A percentile compares a stretch with the other conserved stretches of the same genome.
These are phyloP conservation scores for Venustampulla echinocandica DNA, from an alignment of 495 filamentous ascomycete species.

Conservation along the genomic window DNA sequence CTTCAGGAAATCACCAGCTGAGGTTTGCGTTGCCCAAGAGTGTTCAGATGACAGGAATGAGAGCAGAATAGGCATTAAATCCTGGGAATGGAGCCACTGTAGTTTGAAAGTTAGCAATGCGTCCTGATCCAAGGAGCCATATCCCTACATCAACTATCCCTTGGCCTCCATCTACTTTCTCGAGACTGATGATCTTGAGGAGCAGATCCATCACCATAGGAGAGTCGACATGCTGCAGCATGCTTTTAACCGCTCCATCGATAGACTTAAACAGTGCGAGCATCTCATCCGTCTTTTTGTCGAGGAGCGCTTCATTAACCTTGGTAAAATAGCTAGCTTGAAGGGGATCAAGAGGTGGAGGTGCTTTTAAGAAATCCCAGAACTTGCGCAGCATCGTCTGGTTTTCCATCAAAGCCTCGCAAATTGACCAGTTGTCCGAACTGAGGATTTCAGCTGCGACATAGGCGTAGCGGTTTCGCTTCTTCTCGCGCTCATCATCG, in stretches of 20 bases:
- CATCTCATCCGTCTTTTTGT: conserved; percentile 97
- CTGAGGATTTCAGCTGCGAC: conserved; percentile 88
- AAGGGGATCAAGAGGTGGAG: conserved; percentile 75
- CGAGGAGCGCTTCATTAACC: conserved; percentile 90
- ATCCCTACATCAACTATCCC: conserved; percentile 84
- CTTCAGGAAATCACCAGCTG: conserved; percentile 95
- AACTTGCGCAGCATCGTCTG: conserved; percentile 67
- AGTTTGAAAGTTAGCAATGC: conserved; percentile 20
- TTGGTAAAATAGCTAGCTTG: conserved; percentile 98
- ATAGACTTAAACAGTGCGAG: conserved; percentile 76
- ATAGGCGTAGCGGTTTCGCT: conserved; percentile 82
- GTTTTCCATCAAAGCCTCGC: conserved; percentile 84
- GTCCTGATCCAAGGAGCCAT: neutral
- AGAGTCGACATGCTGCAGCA: conserved; percentile 91
- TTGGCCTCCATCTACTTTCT: conserved; percentile 83
- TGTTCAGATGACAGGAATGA: conserved; percentile 79
- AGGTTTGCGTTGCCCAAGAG: conserved; percentile 82
- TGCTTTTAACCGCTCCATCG: conserved; percentile 69
- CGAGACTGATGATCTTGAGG: conserved; percentile 93
- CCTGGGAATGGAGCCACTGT: conserved; percentile 87
- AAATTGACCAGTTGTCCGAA: conserved; percentile 93
- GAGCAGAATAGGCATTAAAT: conserved; percentile 81
- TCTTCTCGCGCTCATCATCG: conserved; percentile 73
- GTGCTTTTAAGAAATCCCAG: conserved; percentile 79
- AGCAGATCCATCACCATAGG: conserved; percentile 98